phyloP scores from a whole-genome alignment of 2,329 filamentous ascomycete species.

The Lachnellula subtilissima region DNA sequence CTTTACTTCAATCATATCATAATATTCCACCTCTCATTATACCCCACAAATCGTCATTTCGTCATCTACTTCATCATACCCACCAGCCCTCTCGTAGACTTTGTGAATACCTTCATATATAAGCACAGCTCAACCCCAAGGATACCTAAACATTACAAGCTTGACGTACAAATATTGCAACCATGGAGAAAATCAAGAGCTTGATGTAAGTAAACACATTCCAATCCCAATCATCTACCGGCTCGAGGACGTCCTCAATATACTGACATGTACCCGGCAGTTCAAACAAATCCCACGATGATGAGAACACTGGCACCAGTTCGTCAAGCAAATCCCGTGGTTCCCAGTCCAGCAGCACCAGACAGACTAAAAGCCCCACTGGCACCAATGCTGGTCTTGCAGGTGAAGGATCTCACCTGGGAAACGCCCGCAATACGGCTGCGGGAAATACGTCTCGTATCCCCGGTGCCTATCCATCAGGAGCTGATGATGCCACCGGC shows the following conservation, averaged over 20 bases:
- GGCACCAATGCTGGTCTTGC: background rate
- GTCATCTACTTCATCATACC: too few species aligned
- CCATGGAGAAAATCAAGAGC: slow-evolving; percentile 8
- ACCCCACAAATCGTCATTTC: too few species aligned
- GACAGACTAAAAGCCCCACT: background rate
- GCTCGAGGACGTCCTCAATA: background rate
- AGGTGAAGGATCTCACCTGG: slow-evolving; percentile 8
- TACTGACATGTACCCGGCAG: background rate
- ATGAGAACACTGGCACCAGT: background rate
- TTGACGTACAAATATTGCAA: background rate
- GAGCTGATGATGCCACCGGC: background rate
- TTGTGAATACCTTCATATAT: too few species aligned
- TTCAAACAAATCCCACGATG: background rate
- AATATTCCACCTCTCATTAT: background rate
- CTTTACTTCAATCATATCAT: background rate
- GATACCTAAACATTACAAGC: background rate
- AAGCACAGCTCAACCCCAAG: background rate
- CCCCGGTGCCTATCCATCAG: background rate
- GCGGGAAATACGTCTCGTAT: background rate
- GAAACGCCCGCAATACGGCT: background rate
- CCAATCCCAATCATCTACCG: background rate
- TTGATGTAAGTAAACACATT: background rate
- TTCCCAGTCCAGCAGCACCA: background rate
- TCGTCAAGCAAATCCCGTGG: background rate
- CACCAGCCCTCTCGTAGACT: too few species aligned